Evolutionary conservation across 73 alveolate genomes (phyloP).

Genomic region (Paraurostyla sp.): DNA sequence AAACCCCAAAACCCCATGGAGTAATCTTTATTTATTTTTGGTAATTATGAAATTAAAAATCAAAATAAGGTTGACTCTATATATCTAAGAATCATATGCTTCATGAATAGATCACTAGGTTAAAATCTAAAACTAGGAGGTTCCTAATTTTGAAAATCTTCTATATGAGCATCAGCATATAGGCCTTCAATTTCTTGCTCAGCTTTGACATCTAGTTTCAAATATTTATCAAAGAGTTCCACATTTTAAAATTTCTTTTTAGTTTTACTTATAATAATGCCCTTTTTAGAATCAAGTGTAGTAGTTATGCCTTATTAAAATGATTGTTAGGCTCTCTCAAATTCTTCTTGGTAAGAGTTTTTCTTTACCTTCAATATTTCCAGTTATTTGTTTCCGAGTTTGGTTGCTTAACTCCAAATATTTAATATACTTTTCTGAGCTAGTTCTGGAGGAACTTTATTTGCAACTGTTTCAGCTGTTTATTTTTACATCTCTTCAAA

Average conservation of each 20-base stretch:
- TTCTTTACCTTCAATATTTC: not conserved
- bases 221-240: not conserved
- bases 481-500: no score
- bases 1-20: slow-evolving; percentile 36
- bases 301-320: not conserved
- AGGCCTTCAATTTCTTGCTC: slow-evolving; percentile 9
- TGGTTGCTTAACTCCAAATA: not conserved
- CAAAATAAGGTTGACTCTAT: slow-evolving; percentile 23
- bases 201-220: not conserved
- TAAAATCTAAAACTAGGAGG: slow-evolving; percentile 5
- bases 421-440: not conserved
- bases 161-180: not conserved
- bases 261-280: not conserved
- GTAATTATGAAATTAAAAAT: not conserved
- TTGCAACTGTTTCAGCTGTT: no score
- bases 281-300: not conserved
- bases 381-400: not conserved
- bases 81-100: not conserved
- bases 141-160: not conserved
- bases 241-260: not conserved
- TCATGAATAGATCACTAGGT: slow-evolving; percentile 7
- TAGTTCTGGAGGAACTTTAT: no score
- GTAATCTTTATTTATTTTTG: not conserved
- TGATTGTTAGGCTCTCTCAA: not conserved
- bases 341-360: not conserved